These are phyloP conservation scores for Acacia concinna DNA, from an alignment of 331 rosid species.

Conservation along the genomic window DNA sequence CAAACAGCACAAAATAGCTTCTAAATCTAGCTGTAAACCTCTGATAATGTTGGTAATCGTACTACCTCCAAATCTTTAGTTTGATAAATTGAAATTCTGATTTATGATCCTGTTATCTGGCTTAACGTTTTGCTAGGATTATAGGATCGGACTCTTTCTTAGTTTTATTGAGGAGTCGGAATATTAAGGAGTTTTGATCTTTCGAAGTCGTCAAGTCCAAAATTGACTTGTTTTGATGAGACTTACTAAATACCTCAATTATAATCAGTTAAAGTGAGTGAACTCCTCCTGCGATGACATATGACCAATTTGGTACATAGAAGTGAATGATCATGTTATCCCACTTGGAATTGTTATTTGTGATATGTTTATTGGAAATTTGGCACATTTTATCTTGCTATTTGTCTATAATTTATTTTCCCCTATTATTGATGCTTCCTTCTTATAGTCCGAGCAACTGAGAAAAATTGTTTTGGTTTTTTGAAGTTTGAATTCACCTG, in stretches of 20 bases:
- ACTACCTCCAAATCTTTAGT: neutral
- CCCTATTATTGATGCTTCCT: neutral
- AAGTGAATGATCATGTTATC: no score
- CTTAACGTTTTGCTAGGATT: neutral
- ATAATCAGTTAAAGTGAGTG: neutral
- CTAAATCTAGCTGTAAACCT: neutral
- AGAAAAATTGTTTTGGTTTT: neutral
- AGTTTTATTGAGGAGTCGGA: neutral
- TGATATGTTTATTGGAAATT: slow-evolving; percentile 15
- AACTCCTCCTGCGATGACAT: neutral
- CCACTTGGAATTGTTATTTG: neutral
- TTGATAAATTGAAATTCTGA: neutral
- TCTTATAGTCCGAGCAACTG: neutral
- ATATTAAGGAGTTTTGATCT: neutral
- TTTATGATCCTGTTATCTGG: neutral
- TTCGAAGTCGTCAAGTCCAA: neutral
- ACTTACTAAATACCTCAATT: neutral
- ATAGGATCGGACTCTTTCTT: neutral
- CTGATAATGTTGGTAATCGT: neutral
- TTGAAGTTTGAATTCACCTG: neutral
- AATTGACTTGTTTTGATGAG: neutral
- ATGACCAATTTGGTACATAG: neutral
- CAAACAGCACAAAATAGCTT: neutral
- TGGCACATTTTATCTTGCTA: slow-evolving; percentile 3
- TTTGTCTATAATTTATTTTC: neutral